Evolutionary conservation across 257 asterid species (phyloP).

Genomic region (Petunia secreta): DNA sequence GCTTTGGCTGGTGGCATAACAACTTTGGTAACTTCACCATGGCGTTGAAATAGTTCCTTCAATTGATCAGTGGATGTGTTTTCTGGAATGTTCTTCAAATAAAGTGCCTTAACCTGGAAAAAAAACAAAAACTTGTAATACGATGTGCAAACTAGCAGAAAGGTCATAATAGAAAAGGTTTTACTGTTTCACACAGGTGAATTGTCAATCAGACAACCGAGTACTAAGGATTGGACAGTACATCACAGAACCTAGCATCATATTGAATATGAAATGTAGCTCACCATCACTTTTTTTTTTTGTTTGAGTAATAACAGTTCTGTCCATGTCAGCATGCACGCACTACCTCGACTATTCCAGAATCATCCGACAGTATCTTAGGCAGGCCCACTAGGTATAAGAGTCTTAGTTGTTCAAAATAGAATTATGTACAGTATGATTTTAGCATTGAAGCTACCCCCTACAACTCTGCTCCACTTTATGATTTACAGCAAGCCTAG

Average conservation of each 20-base stretch:
- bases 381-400: neutral
- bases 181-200: neutral
- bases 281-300: neutral
- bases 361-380: slow-evolving; percentile 10
- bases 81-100: slow-evolving; percentile 91
- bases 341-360: neutral
- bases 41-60: slow-evolving; percentile 79
- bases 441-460: neutral
- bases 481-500: no score
- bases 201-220: neutral
- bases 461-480: neutral
- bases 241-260: neutral
- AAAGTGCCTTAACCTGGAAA: slow-evolving; percentile 93
- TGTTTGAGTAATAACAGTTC: neutral
- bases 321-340: neutral
- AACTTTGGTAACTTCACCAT: slow-evolving; percentile 92
- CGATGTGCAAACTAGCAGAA: slow-evolving; percentile 23
- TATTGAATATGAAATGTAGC: neutral
- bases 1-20: slow-evolving; percentile 96
- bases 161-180: neutral
- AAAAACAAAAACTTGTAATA: neutral
- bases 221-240: neutral
- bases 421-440: neutral
- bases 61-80: slow-evolving; percentile 73
- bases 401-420: neutral